Conservation (phyloP, 2,329 filamentous ascomycete genomes). For the Penicillium sp. region DNA sequence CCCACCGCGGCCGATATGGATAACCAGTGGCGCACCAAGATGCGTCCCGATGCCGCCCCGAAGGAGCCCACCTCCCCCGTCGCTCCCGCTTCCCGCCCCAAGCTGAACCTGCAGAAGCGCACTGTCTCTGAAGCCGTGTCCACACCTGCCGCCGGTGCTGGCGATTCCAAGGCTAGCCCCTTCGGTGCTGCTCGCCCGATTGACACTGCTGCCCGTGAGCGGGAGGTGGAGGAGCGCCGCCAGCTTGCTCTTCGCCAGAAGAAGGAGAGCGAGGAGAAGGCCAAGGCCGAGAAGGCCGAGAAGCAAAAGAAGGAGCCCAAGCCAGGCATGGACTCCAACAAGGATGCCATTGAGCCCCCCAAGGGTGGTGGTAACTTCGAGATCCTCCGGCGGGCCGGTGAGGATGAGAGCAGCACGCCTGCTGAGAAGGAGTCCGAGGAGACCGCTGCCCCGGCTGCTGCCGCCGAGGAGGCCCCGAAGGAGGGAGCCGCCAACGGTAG, state of each 20-base stretch:
- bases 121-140: constrained; percentile 77
- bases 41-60: constrained; percentile 75
- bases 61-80: constrained; percentile 68
- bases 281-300: constrained; percentile 68
- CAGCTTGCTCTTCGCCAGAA: constrained; percentile 74
- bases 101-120: constrained; percentile 84
- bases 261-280: constrained; percentile 84
- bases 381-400: constrained; percentile 54
- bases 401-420: constrained; percentile 51
- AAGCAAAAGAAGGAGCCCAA: constrained; percentile 51
- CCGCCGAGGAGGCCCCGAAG: constrained; percentile 55
- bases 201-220: constrained; percentile 86
- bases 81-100: constrained; percentile 68
- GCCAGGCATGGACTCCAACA: constrained; percentile 41
- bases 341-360: constrained; percentile 43
- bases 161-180: constrained; percentile 81
- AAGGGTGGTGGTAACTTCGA: constrained; percentile 55
- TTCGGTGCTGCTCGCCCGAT: constrained; percentile 94
- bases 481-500: constrained; percentile 52
- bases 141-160: constrained; percentile 42
- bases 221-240: constrained; percentile 86
- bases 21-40: constrained; percentile 87
- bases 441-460: constrained; percentile 46
- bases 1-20: constrained; percentile 91
- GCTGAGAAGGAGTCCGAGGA: constrained; percentile 55